Evolutionary conservation across 371 early-diverging fungal genomes (phyloP).

Genomic region (Rhizopus microsporus): DNA sequence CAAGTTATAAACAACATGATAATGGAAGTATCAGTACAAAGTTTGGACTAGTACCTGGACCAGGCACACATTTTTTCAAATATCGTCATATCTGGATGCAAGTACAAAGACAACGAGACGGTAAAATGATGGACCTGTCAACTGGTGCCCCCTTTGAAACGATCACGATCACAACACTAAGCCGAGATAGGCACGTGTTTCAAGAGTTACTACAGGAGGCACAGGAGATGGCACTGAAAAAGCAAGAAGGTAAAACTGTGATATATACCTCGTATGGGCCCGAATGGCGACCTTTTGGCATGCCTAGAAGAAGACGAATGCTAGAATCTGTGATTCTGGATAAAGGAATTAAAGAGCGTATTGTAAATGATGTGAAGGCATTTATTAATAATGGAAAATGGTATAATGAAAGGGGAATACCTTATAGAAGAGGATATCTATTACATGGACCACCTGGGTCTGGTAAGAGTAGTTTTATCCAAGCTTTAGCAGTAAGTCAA

Average conservation of each 20-base stretch:
- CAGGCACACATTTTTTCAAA: slow-evolving; percentile 87
- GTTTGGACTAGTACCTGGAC: slow-evolving; percentile 91
- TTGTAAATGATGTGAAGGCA: slow-evolving; percentile 82
- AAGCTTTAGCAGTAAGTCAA: slow-evolving; percentile 84
- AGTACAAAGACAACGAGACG: slow-evolving; percentile 83
- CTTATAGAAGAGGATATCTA: slow-evolving; percentile 96
- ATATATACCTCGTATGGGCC: slow-evolving; percentile 94
- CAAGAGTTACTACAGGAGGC: slow-evolving; percentile 81
- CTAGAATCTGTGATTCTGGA: slow-evolving; percentile 90
- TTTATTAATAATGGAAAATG: slow-evolving; percentile 91
- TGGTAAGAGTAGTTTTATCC: slow-evolving; percentile 98
- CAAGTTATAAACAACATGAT: slow-evolving; percentile 85
- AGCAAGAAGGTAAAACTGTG: slow-evolving; percentile 93
- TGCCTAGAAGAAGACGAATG: slow-evolving; percentile 83
- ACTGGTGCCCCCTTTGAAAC: slow-evolving; percentile 95
- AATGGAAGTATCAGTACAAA: slow-evolving; percentile 85
- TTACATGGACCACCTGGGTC: slow-evolving; percentile 99
- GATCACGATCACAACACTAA: slow-evolving; percentile 88
- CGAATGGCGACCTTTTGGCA: slow-evolving; percentile 97
- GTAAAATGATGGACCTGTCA: slow-evolving; percentile 87
- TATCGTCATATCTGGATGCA: slow-evolving; percentile 87
- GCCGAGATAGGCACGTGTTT: slow-evolving; percentile 78
- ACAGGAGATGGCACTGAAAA: slow-evolving; percentile 76
- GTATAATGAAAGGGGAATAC: slow-evolving; percentile 96
- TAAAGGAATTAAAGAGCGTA: slow-evolving; percentile 69